Base-by-base conservation (phyloP, 305 asterid genomes). In the Fraxinus albicans region DNA sequence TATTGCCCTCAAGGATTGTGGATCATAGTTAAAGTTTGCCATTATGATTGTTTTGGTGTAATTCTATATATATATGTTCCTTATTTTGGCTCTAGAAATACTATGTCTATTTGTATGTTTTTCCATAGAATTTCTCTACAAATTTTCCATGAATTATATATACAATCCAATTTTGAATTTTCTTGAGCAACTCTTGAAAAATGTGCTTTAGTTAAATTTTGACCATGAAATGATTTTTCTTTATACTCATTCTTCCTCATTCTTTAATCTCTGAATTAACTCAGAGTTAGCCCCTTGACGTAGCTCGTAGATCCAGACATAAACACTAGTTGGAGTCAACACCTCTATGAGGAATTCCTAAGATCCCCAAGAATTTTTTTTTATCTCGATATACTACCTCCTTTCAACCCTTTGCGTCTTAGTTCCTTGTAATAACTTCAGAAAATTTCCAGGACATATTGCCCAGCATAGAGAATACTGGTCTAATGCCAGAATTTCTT, bases 1-100 rank as follows among this genome's bases (percentile, higher is more conserved):
- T 73, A 78, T 81, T 38, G 9, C 27, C 21, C 79, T 73, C 60
- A 17, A 70, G 69, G 55, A 79, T 33, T 81, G 81, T 80, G 69
- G 60, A 38, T 73, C 70, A 58, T 31, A 33, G 19, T 19, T 33
- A 34, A 25, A 35, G 7, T 19, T 75, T 47, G 29, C 10, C 9
- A n/a, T 44, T 79, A 29, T 34, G 40, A 60, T 53, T 44, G 34
- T 12, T 42, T 69, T 29, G 7, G 36, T 69, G 40, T 67, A 67
- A 69, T 69, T 69, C 21, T 29, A 69, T 13, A 69, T 13, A 69
- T 13, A 69, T 9, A 10, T 69, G 34, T 29, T 10, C 36, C 8
- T 1, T 29, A 69, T 29, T 12, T 13, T 29, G 38, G 38, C 21
- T 69, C 38, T 12, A 27, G 75, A 29, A 27, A 69, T 69, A 23